Percentiles rank a stretch among this genome's conserved stretches.
Conservation (phyloP, 768 basidiomycete species). For the Phaeolepiota aurea region DNA sequence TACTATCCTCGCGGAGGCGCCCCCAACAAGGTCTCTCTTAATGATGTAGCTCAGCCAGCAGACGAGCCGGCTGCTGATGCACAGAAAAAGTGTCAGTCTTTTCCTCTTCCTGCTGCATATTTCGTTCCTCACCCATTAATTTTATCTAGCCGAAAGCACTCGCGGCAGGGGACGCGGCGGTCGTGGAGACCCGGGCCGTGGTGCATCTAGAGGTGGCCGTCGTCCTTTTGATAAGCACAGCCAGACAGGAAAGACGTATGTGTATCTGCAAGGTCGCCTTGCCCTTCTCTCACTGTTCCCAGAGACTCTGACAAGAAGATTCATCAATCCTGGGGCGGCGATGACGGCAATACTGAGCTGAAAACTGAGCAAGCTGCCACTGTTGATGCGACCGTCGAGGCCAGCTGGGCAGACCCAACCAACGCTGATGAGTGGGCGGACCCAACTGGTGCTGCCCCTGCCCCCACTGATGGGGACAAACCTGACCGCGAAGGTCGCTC, state of each 20-base stretch:
- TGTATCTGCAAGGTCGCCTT: conserved; percentile 9
- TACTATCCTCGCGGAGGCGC: conserved; percentile 60
- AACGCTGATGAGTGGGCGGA: conserved; percentile 20
- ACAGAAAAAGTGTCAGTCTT: conserved; percentile 20
- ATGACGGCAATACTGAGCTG: conserved; percentile 79
- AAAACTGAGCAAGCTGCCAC: conserved; percentile 72
- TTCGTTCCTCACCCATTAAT: conserved; percentile 8
- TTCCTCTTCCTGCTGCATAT: conserved; percentile 5
- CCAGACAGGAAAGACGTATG: conserved; percentile 76
- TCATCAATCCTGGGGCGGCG: conserved; percentile 92
- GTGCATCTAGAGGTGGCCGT: conserved; percentile 48
- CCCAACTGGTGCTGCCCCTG: conserved; percentile 20
- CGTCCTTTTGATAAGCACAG: conserved; percentile 84
- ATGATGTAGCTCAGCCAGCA: conserved; percentile 20
- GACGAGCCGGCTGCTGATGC: conserved; percentile 23
- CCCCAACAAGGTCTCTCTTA: conserved; percentile 22
- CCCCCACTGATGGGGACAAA: conserved; percentile 32
- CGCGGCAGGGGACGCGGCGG: conserved; percentile 39
- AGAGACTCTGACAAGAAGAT: conserved; percentile 95
- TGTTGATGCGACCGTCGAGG: conserved; percentile 44
- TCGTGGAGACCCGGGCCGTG: conserved; percentile 43
- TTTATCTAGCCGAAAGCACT: conserved; percentile 26
- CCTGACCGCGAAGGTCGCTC: conserved; percentile 25
- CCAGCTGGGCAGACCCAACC: conserved; percentile 9
- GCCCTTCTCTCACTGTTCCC: conserved; percentile 9